phyloP scores from a whole-genome alignment of 2,329 filamentous ascomycete genomes.

The Tolypocladium ovalisporum region DNA sequence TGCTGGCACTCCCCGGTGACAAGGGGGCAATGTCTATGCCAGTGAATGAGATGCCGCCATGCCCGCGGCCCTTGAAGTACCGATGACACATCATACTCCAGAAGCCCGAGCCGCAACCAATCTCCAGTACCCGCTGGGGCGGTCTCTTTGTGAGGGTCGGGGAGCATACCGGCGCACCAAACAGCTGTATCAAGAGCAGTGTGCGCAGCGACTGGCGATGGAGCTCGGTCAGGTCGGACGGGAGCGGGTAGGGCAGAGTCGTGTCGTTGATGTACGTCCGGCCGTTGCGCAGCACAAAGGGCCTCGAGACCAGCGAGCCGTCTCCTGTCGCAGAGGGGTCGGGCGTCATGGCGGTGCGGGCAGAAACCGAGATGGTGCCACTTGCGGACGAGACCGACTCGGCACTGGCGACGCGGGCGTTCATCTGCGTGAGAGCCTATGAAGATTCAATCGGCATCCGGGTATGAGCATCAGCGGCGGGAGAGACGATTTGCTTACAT shows the following conservation, averaged over 20 bases:
- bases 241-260: slow-evolving; percentile 68
- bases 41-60: slow-evolving; percentile 62
- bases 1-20: slow-evolving; percentile 31
- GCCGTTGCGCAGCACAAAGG: slow-evolving; percentile 64
- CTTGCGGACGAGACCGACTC: slow-evolving; percentile 37
- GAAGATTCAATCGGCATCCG: slow-evolving; percentile 2
- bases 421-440: slow-evolving; percentile 19
- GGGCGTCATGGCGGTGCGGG: slow-evolving; percentile 36
- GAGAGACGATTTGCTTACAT: slow-evolving; percentile 3
- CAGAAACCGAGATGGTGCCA: slow-evolving; percentile 28
- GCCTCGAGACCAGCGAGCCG: slow-evolving; percentile 27
- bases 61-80: slow-evolving; percentile 59
- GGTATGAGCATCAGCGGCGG: not conserved
- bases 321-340: slow-evolving; percentile 35
- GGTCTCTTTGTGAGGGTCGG: slow-evolving; percentile 54
- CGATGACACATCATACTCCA: slow-evolving; percentile 86
- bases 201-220: slow-evolving; percentile 82
- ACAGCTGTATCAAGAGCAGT: slow-evolving; percentile 68
- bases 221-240: slow-evolving; percentile 76
- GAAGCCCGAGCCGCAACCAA: slow-evolving; percentile 79
- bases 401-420: slow-evolving; percentile 25
- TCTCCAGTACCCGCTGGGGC: slow-evolving; percentile 69
- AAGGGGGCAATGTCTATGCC: slow-evolving; percentile 73
- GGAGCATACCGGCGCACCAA: slow-evolving; percentile 69
- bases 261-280: slow-evolving; percentile 73